These are phyloP conservation scores for Ananas comosus DNA, from an alignment of 176 grass and related monocot species.

Conservation along the genomic window DNA sequence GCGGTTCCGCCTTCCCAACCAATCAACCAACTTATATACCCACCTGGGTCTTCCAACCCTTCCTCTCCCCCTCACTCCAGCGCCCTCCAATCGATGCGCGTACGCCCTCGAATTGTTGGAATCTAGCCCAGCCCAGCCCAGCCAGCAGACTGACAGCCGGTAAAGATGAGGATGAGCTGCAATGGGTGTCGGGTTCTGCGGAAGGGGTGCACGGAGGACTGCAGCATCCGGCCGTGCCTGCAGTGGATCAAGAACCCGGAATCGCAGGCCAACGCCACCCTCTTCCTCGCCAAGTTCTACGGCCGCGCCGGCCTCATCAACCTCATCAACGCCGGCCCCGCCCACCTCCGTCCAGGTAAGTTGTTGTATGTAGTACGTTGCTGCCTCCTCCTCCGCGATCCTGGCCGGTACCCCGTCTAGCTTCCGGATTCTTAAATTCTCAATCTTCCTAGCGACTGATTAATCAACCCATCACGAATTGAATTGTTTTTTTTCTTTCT, in stretches of 20 bases:
- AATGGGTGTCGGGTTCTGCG: conserved; percentile 61
- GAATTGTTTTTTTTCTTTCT: background rate
- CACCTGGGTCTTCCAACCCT: background rate
- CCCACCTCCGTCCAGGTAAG: conserved; percentile 33
- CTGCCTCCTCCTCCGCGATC: background rate
- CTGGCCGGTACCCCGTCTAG: background rate
- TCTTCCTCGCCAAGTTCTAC: conserved; percentile 82
- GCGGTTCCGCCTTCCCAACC: background rate
- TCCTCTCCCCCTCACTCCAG: background rate
- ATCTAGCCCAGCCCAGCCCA: no score
- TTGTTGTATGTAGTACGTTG: no score
- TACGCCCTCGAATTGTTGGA: no score
- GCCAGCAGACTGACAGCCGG: background rate
- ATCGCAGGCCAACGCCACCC: conserved; percentile 61
- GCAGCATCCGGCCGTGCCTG: conserved; percentile 58
- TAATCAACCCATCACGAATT: no score
- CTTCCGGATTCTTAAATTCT: background rate
- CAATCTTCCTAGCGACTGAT: no score
- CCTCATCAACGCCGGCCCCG: conserved; percentile 35
- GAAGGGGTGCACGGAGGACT: conserved; percentile 45
- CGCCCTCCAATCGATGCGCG: background rate
- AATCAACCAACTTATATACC: background rate
- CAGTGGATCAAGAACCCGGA: conserved; percentile 53
- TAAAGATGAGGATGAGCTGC: conserved; percentile 57
- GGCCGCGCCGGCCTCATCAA: conserved; percentile 63